Conservation (phyloP, 768 basidiomycete species). For the Paxillus rubicundulus region DNA sequence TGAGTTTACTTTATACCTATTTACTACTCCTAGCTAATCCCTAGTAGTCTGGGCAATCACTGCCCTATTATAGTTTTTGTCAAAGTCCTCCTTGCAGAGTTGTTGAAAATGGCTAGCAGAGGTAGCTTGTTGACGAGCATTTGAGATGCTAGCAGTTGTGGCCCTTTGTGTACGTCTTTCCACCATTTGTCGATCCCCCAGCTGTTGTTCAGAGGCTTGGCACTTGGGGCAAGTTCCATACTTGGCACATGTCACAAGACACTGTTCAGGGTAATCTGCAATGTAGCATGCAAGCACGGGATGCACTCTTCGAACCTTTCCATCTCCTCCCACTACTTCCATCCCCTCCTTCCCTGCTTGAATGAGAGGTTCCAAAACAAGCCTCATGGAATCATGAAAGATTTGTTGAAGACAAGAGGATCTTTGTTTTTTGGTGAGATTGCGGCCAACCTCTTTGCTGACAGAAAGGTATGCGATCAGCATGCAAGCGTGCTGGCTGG, state of each 20-base stretch:
- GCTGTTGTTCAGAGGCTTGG: background rate
- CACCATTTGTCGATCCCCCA: background rate
- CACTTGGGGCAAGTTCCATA: background rate
- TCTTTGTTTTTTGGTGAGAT: too few relatives aligned
- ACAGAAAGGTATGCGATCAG: slow-evolving; percentile 40
- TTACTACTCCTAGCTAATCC: too few relatives aligned
- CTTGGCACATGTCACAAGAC: background rate
- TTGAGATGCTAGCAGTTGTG: too few relatives aligned
- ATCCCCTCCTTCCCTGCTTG: slow-evolving; percentile 11
- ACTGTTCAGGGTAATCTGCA: slow-evolving; percentile 8
- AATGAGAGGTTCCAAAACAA: background rate
- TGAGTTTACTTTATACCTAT: too few relatives aligned
- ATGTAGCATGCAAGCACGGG: slow-evolving; percentile 6
- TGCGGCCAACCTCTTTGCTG: slow-evolving; percentile 10
- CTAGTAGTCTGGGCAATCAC: too few relatives aligned
- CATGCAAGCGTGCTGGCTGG: slow-evolving; percentile 33
- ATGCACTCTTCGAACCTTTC: background rate
- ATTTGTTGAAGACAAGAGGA: too few relatives aligned
- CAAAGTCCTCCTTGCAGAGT: background rate
- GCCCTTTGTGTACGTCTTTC: background rate
- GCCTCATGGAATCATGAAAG: too few relatives aligned
- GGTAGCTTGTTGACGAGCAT: too few relatives aligned
- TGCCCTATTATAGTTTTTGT: too few relatives aligned
- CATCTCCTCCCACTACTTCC: slow-evolving; percentile 7
- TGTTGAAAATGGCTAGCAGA: background rate